Percentiles rank a stretch among this genome's conserved stretches.
Conservation (phyloP, 2,329 filamentous ascomycete genomes). For the Helotiales sp. region DNA sequence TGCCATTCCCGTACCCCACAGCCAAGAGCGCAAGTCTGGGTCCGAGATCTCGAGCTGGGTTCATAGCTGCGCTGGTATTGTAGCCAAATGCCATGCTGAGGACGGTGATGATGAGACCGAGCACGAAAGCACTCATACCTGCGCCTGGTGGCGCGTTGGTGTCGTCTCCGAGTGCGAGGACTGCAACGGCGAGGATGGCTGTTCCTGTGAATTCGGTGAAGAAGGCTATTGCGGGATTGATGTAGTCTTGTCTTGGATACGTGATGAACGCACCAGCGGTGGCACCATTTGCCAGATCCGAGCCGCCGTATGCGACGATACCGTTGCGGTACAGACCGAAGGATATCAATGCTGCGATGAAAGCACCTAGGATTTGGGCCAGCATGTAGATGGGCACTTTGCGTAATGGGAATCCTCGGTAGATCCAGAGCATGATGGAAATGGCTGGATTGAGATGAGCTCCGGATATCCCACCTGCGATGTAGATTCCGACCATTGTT, state of each 20-base stretch:
- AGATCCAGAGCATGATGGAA: slow-evolving; percentile 52
- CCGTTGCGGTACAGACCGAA: slow-evolving; percentile 50
- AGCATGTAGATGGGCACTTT: slow-evolving; percentile 56
- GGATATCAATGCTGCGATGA: slow-evolving; percentile 54
- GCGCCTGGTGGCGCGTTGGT: slow-evolving; percentile 54
- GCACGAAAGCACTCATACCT: slow-evolving; percentile 56
- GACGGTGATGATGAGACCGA: slow-evolving; percentile 50
- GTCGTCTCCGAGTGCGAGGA: slow-evolving; percentile 53
- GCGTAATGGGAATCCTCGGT: slow-evolving; percentile 56
- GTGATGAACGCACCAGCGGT: slow-evolving; percentile 52
- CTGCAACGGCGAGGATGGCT: slow-evolving; percentile 46
- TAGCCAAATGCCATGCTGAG: slow-evolving; percentile 49
- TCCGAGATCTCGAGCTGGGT: slow-evolving; percentile 56
- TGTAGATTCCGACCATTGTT: slow-evolving; percentile 56
- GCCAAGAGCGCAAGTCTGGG: slow-evolving; percentile 52
- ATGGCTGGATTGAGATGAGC: slow-evolving; percentile 52
- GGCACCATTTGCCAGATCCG: slow-evolving; percentile 34
- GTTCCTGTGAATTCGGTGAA: slow-evolving; percentile 55
- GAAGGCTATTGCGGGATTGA: slow-evolving; percentile 48
- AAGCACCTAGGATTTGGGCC: slow-evolving; percentile 58
- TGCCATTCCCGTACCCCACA: slow-evolving; percentile 52
- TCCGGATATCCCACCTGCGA: slow-evolving; percentile 53
- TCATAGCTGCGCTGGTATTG: slow-evolving; percentile 54
- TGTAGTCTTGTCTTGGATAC: slow-evolving; percentile 47
- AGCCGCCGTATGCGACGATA: slow-evolving; percentile 39